Evolutionary conservation across 108 stramenopile species (phyloP).

Genomic region (Cyclotella choctawhatcheeana): DNA sequence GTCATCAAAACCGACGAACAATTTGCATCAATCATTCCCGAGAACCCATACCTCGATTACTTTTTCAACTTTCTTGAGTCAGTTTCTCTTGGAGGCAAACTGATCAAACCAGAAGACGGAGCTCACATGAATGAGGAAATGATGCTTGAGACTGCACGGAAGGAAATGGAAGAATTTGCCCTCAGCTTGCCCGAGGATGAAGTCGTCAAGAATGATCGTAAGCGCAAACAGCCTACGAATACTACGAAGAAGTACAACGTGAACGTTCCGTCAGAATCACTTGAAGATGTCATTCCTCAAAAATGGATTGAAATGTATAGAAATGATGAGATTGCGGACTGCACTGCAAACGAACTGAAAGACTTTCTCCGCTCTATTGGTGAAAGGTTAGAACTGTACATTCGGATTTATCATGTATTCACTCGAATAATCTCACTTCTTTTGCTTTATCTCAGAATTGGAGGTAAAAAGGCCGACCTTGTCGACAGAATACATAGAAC

Average conservation of each 20-base stretch:
- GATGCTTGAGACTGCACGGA: constrained; percentile 44
- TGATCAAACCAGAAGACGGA: constrained; percentile 46
- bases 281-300: constrained; percentile 51
- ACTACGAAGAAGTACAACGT: constrained; percentile 9
- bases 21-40: constrained; percentile 43
- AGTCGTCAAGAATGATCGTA: constrained; percentile 32
- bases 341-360: constrained; percentile 60
- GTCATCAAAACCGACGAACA: constrained; percentile 49
- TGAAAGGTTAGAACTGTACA: constrained; percentile 24
- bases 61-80: constrained; percentile 76
- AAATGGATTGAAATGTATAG: constrained; percentile 66
- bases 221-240: constrained; percentile 41
- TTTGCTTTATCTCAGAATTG: constrained; percentile 16
- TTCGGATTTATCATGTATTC: neutral
- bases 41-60: constrained; percentile 69
- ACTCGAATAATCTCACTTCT: neutral
- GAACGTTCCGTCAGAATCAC: neutral
- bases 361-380: constrained; percentile 68
- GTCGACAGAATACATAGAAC: constrained; percentile 52
- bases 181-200: constrained; percentile 60
- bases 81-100: constrained; percentile 53
- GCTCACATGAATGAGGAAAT: constrained; percentile 45
- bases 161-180: constrained; percentile 61
- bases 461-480: constrained; percentile 67
- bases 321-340: constrained; percentile 40